Percentiles rank a stretch among this genome's conserved stretches.
These are phyloP conservation scores for Malus sieversii DNA, from an alignment of 306 rosid species.

Conservation along the genomic window DNA sequence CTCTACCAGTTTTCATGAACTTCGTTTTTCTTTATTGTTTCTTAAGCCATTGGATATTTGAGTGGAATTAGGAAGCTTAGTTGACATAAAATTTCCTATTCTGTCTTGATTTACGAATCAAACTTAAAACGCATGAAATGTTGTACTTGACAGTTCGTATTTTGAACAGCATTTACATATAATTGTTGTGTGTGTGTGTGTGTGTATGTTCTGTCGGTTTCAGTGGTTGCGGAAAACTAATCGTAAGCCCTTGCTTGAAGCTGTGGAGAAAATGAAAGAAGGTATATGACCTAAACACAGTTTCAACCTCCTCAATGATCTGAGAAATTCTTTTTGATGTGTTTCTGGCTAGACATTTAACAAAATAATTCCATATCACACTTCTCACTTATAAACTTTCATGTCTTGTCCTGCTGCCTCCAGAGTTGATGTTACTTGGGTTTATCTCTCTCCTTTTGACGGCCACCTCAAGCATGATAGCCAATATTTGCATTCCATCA, in stretches of 20 bases:
- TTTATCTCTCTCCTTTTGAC: conserved; percentile 94
- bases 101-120: neutral
- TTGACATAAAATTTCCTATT: neutral
- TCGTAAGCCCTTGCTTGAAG: conserved; percentile 88
- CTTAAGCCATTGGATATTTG: neutral
- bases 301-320: neutral
- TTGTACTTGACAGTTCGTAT: neutral
- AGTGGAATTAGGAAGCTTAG: neutral
- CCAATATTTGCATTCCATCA: conserved; percentile 83
- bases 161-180: neutral
- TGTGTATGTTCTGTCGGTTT: conserved; percentile 14
- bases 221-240: conserved; percentile 88
- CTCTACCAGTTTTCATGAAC: neutral
- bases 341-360: neutral
- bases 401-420: conserved; percentile 20
- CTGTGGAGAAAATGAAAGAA: conserved; percentile 99
- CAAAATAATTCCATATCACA: neutral
- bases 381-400: neutral
- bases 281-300: conserved; percentile 35
- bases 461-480: conserved; percentile 82
- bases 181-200: neutral
- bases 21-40: neutral
- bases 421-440: conserved; percentile 99
- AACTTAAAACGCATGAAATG: neutral
- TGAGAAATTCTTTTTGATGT: neutral